Percentiles rank a stretch among this genome's conserved stretches.
These are phyloP conservation scores for Paramyrothecium sp. DNA, from an alignment of 2,329 filamentous ascomycete genomes.

Conservation along the genomic window DNA sequence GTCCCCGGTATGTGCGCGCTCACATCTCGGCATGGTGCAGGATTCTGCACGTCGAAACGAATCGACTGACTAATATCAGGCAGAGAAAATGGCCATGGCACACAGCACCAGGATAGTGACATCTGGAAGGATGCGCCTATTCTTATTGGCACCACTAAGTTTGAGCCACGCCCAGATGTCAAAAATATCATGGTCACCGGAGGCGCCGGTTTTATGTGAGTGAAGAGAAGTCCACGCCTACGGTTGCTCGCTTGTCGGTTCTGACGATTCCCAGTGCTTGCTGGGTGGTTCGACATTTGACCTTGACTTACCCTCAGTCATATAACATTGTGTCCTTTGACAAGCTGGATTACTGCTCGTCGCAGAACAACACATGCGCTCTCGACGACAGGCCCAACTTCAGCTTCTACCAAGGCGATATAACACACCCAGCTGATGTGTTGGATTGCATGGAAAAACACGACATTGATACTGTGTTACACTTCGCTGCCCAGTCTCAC, in stretches of 20 bases:
- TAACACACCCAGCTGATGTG: constrained; percentile 70
- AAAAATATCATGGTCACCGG: constrained; percentile 84
- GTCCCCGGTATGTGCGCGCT: too few relatives aligned
- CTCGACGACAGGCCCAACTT: constrained; percentile 71
- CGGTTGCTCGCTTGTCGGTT: constrained; percentile 3
- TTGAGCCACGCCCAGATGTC: constrained; percentile 65
- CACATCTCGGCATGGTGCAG: too few relatives aligned
- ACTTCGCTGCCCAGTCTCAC: constrained; percentile 84
- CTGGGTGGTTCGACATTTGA: constrained; percentile 79
- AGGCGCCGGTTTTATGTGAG: constrained; percentile 83
- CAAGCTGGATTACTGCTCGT: constrained; percentile 81
- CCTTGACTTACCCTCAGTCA: constrained; percentile 67
- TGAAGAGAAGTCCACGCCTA: constrained; percentile 9
- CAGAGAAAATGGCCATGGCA: constrained; percentile 25
- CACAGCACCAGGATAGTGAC: constrained; percentile 57
- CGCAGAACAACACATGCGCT: constrained; percentile 73
- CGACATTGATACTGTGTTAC: constrained; percentile 76
- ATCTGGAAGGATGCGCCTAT: constrained; percentile 72
- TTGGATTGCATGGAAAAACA: constrained; percentile 68
- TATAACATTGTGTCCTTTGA: constrained; percentile 84
- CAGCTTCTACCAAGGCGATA: constrained; percentile 75
- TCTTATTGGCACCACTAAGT: constrained; percentile 67
- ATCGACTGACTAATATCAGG: constrained; percentile 8
- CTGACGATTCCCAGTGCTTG: constrained; percentile 57
- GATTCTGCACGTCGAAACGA: background rate